A percentile compares a stretch with the other conserved stretches of the same genome.
Evolutionary conservation across 305 asterid species (phyloP).

Genomic region (Solanum hybrid): DNA sequence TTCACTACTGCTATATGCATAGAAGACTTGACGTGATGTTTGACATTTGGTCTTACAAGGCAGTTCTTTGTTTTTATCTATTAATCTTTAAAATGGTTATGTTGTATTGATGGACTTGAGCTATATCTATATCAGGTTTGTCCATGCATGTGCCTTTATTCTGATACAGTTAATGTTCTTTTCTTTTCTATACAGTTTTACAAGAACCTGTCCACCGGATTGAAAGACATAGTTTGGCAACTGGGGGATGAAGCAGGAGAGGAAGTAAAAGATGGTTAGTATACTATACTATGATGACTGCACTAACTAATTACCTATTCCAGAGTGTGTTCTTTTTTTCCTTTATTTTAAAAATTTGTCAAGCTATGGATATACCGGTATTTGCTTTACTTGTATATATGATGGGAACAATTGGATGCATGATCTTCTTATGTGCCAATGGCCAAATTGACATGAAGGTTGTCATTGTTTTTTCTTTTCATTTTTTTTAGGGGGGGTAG

Average conservation of each 20-base stretch:
- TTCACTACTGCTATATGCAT: neutral
- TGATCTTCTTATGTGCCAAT: neutral
- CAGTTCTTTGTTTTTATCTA: neutral
- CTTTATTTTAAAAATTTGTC: neutral
- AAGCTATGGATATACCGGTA: neutral
- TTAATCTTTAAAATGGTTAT: neutral
- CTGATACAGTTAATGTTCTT: neutral
- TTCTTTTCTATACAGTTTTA: slow-evolving; percentile 43
- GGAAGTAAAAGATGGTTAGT: slow-evolving; percentile 34
- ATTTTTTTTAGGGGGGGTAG: neutral
- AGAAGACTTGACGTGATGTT: neutral
- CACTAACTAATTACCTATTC: neutral
- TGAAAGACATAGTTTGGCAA: slow-evolving; percentile 90
- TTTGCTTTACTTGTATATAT: neutral
- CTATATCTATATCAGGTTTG: neutral
- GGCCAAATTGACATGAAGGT: neutral
- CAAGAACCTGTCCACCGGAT: slow-evolving; percentile 77
- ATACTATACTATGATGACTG: neutral
- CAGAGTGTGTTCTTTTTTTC: neutral
- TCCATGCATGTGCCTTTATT: neutral
- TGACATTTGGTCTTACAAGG: neutral
- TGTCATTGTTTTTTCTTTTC: neutral
- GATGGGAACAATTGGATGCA: neutral
- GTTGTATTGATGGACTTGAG: neutral
- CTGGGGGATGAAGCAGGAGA: slow-evolving; percentile 49